Percentiles rank a stretch among this genome's conserved stretches.
Conservation (phyloP, 805 yeast species). For the Wickerhamomyces sydowiorum region DNA sequence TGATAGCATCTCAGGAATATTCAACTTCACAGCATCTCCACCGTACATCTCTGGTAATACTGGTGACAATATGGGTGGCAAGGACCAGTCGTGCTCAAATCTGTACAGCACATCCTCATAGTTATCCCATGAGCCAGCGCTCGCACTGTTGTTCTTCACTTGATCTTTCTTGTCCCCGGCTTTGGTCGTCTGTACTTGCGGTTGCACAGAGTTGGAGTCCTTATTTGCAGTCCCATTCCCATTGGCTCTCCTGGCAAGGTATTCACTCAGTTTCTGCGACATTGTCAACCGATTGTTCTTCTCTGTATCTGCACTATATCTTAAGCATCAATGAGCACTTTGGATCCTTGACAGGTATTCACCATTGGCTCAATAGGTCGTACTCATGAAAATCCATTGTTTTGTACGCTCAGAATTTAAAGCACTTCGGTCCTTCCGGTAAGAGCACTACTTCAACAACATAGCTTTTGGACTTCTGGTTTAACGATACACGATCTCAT, state of each 20-base stretch:
- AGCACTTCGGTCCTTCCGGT: no score
- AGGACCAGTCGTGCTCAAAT: not conserved
- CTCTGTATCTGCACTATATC: not conserved
- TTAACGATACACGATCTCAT: no score
- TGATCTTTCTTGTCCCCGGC: constrained; percentile 2
- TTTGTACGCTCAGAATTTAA: no score
- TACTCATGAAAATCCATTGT: no score
- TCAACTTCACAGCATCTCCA: not conserved
- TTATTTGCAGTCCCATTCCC: not conserved
- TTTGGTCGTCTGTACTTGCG: not conserved
- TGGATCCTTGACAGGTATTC: no score
- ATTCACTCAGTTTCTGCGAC: constrained; percentile 7
- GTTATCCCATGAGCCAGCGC: constrained; percentile 1
- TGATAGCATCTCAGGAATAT: constrained; percentile 13
- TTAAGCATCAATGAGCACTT: not conserved
- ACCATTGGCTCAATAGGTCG: no score
- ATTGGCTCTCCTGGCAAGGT: constrained; percentile 3
- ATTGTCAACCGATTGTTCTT: not conserved
- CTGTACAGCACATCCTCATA: not conserved
- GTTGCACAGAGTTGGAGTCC: not conserved
- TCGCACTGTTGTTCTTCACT: not conserved
- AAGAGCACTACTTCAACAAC: no score
- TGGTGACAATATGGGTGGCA: constrained; percentile 12
- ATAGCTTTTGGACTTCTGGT: no score
- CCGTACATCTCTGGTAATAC: constrained; percentile 5